These are phyloP conservation scores for Pyrus communis DNA, from an alignment of 306 rosid genomes.

Conservation along the genomic window DNA sequence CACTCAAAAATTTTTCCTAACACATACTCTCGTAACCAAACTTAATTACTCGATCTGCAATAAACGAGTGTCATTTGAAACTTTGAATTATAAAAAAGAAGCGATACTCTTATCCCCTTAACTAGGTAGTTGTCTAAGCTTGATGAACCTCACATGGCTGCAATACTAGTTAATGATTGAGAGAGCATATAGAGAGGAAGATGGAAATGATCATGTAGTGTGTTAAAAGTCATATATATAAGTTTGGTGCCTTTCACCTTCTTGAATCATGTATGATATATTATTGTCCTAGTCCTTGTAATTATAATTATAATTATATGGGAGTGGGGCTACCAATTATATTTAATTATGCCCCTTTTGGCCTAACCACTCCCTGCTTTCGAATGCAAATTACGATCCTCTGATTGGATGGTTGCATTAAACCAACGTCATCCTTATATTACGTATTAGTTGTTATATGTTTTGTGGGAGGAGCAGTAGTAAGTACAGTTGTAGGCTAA, in stretches of 20 bases:
- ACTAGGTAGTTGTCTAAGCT: neutral
- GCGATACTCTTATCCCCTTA: too few relatives aligned
- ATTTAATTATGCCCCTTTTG: constrained; percentile 17
- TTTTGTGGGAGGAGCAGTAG: constrained; percentile 9
- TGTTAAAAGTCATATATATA: neutral
- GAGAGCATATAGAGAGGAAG: constrained; percentile 17
- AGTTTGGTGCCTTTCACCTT: constrained; percentile 1
- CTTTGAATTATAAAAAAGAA: neutral
- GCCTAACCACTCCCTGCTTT: constrained; percentile 33
- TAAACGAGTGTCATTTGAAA: neutral
- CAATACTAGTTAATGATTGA: constrained; percentile 59
- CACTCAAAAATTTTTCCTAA: too few relatives aligned
- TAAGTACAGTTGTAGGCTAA: neutral
- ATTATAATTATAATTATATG: constrained; percentile 6
- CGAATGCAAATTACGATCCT: constrained; percentile 20
- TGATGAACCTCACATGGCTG: constrained; percentile 36
- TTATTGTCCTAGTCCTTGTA: constrained; percentile 6
- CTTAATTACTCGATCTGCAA: too few relatives aligned
- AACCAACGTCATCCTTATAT: constrained; percentile 25
- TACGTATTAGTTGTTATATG: constrained; percentile 31
- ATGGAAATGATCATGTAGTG: constrained; percentile 35
- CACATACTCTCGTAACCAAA: too few relatives aligned
- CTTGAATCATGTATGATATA: neutral
- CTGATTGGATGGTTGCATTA: constrained; percentile 16
- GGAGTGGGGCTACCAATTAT: constrained; percentile 39